Base-by-base conservation (phyloP, 345 rosid species). In the Anacardium occidentale region DNA sequence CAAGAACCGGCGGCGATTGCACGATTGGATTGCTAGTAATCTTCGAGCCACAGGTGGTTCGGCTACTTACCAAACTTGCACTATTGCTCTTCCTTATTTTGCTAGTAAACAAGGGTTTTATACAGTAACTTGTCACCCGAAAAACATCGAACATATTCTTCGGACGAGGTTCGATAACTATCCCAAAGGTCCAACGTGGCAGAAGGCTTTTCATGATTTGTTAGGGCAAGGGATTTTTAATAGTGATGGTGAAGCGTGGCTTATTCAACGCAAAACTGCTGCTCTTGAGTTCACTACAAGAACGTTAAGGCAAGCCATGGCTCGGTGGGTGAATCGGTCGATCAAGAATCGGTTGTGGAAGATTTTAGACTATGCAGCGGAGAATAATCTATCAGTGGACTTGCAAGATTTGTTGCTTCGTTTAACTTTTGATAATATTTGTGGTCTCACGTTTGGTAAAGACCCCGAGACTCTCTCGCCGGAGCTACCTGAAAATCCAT, bases 161-260 rank as follows among this genome's bases (percentile, higher is more conserved):
- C 85, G 90, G 54, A 89, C 88, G 40, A 77, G 90, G 72, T 94
- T 94, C 76, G 97, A 94, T 62, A 91, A 94, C 74, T 94, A 91
- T 77, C 96, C 98, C 0, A 93, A 93, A 74, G 98, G 98, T 17
- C 97, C 96, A 5, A 76, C 74, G 5, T 88, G 91, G 93, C 93
- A 90, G 69, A 72, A 80, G 2, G 97, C 94, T 0, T 91, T 94
- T 80, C 96, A 89, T 57, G 98, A 94, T 75, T 82, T 94, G 15
- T 73, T 94, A 21, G 98, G 96, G 44, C 88, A 91, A 55, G 97
- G 98, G 58, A 94, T 94, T 71, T 94, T 94, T 75, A 91, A 91
- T 72, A 87, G 90, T 69, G 98, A 94, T 32, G 98, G 98, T 9
- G 97, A 94, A 18, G 90, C 94, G 0, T 94, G 98, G 98, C 90